phyloP scores from a whole-genome alignment of 2,329 filamentous ascomycete species.

The Colletotrichum brevisporum region DNA sequence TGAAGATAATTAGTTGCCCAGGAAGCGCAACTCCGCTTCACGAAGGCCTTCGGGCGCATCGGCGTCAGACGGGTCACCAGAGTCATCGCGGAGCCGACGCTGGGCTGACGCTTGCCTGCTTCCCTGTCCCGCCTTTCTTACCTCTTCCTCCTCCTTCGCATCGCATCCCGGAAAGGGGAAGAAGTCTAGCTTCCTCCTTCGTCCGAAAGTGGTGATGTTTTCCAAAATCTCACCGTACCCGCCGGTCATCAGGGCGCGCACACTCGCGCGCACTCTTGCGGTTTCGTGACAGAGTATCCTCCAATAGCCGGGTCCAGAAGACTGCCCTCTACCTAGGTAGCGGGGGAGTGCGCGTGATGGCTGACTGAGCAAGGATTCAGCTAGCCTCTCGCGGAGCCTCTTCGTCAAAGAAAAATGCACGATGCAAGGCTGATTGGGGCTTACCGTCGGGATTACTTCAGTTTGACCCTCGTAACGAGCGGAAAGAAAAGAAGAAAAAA shows the following conservation, averaged over 20 bases:
- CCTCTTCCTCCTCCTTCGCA: background rate
- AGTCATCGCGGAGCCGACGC: background rate
- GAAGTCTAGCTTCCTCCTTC: background rate
- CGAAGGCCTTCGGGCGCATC: no score
- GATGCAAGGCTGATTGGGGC: background rate
- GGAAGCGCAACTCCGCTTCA: background rate
- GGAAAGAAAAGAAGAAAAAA: no score
- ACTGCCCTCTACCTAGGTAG: background rate
- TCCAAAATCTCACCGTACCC: background rate
- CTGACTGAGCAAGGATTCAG: conserved; percentile 7
- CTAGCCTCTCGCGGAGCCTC: conserved; percentile 22
- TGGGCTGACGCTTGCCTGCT: background rate
- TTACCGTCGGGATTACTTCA: background rate
- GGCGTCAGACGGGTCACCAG: background rate
- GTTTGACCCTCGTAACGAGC: background rate
- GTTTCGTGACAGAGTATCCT: background rate
- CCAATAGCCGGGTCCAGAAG: background rate
- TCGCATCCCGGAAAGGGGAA: background rate
- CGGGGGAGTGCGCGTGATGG: background rate
- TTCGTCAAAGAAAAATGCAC: background rate
- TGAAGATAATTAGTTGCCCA: background rate
- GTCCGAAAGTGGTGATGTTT: conserved; percentile 10
- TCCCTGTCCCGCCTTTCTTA: background rate
- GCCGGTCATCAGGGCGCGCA: background rate
- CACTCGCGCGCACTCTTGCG: background rate